Base-by-base conservation (phyloP, 768 basidiomycete species). In the Auricularia sp. region DNA sequence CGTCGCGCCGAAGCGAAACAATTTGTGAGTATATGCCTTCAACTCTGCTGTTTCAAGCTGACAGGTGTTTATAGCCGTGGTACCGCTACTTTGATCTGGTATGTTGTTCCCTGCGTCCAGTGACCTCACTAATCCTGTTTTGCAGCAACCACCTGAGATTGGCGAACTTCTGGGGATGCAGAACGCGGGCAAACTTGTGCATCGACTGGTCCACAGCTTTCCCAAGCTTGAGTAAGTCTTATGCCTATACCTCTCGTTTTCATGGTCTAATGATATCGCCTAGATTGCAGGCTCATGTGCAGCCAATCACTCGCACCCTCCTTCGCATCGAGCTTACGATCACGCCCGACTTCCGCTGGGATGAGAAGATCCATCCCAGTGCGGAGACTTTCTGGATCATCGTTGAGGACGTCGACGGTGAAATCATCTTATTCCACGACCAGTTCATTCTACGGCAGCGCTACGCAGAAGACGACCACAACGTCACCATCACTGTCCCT, bases 311-410 rank as follows among this genome's bases (percentile, higher is more conserved):
- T 0, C 88, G 95, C 10, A 91, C 93, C 0, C 84, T 98, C 14
- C 83, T 99, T 14, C 86, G 92, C 39, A 88, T 98, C 64, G 96
- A 98, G 68, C 77, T 99, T 16, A 93, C 92, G 2, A 95, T 99
- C 72, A 85, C 86, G 3, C 95, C 97, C n/a, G 97, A 98, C 73
- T 99, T 98, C 85, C 84, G 89, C 56, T 99, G 97, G 97, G 95
- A 98, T 44, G 92, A 94, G 70, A 92, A 92, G 74, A 84, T 94
- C 5, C 96, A 98, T 69, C 92, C 94, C 3, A 75, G 80, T 0
- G 87, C 92, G 0, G 94, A 98, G 75, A 86, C 89, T 0, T 99
- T 99, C 82, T 84, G 89, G 74, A 93, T 99, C 70, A 73, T 96
- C 34, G 94, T 98, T 33, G 95, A 98, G 74, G 96, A 99, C 70